Evolutionary conservation across 192 early-diverging fungal genomes (phyloP), one percentile per base, ranked within the genome.

Genomic region (Coemansia sp.): DNA sequence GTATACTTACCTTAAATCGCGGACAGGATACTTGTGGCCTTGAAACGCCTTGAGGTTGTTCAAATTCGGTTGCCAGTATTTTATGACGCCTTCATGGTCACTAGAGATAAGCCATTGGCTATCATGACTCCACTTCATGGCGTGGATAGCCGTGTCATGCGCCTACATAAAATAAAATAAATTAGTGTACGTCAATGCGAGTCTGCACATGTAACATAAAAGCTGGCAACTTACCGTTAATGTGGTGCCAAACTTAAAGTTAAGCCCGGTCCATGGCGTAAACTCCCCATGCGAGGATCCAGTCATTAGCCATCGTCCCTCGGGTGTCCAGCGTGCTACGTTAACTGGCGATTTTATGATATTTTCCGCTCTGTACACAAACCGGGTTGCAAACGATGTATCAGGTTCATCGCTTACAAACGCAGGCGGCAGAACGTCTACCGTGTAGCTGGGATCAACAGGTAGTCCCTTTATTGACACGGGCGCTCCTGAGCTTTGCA

Each of bases 231-330:
- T 71, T 77, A 77, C 74, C 78, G 96, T 93, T 61, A 95, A 82
- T 74, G 95, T 96, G 12, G 93, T 98, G 65, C 98, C 97, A 75
- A 97, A 99, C 70, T 99, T 99, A 67, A 99, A 98, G 1, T 93
- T 94, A 22, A 97, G 80, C 2, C 95, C 95, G 69, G 94, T 97
- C 97, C 97, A 99, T 24, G 97, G 75, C 3, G 95, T 99, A 59
- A 99, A 94, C 74, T 97, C 95, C 12, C 97, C 97, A 65, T 85
- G 89, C 1, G 93, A 93, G 0, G 94, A 90, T 10, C 94, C 97
- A 3, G 97, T 97, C 14, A 97, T 91, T 10, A 99, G 74, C 29
- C 95, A 86, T 18, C 97, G 81, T 18, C 95, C 95, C 71, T 99
- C 97, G 1, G 97, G 97, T 14, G 93, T 96, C 95, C 95, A 99